Evolutionary conservation across 2,329 filamentous ascomycete species (phyloP).

Genomic region (Blumeriella jaapii): DNA sequence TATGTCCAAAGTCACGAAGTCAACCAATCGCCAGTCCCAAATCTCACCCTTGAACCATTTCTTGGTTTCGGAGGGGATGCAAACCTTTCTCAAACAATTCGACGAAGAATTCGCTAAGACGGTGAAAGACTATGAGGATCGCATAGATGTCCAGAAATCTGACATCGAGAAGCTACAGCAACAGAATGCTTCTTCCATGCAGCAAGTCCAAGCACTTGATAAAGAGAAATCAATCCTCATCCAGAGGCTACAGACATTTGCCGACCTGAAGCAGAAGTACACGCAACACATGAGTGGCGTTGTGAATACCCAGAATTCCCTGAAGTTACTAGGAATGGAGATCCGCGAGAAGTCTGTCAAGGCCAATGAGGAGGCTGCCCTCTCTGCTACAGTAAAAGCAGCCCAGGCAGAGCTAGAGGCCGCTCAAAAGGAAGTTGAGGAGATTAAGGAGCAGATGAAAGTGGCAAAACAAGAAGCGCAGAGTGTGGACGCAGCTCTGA

Average conservation of each 20-base stretch:
- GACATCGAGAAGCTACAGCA: constrained; percentile 9
- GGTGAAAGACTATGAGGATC: constrained; percentile 4
- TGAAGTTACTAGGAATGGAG: constrained; percentile 11
- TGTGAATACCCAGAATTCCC: constrained; percentile 16
- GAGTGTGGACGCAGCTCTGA: too few relatives aligned
- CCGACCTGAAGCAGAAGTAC: constrained; percentile 21
- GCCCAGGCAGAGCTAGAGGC: too few relatives aligned
- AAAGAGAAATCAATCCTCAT: constrained; percentile 13
- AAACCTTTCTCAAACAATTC: background rate
- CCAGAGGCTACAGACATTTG: constrained; percentile 19
- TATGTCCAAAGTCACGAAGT: constrained; percentile 1
- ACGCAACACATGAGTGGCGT: constrained; percentile 27
- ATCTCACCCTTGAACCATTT: too few relatives aligned
- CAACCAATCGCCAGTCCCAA: background rate
- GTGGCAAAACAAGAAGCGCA: too few relatives aligned
- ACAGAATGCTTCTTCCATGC: background rate
- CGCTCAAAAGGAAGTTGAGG: too few relatives aligned
- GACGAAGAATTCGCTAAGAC: background rate
- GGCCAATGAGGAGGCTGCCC: too few relatives aligned
- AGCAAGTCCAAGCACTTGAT: constrained; percentile 11
- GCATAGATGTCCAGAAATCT: constrained; percentile 8
- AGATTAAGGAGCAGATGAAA: too few relatives aligned
- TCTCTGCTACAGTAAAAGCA: constrained; percentile 3
- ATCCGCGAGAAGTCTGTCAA: too few relatives aligned
- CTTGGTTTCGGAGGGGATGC: background rate